Conservation (phyloP, 2,329 filamentous ascomycete genomes). For the Spiromastix sp. region DNA sequence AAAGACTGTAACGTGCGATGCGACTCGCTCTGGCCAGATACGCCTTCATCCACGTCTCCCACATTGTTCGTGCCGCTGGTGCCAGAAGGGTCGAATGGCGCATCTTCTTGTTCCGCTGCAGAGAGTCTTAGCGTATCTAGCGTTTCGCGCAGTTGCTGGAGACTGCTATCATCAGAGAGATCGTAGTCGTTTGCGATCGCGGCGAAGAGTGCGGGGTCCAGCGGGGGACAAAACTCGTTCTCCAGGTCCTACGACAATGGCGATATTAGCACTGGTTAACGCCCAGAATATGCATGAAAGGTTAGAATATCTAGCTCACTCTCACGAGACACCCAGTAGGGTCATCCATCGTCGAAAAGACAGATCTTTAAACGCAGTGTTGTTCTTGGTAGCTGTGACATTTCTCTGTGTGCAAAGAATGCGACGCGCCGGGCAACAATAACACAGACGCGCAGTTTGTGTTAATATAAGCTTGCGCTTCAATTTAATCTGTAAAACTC, state of each 20-base stretch:
- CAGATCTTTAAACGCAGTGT: no score
- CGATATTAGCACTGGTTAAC: neutral
- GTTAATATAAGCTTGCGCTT: no score
- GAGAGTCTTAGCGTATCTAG: constrained; percentile 56
- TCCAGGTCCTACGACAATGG: constrained; percentile 32
- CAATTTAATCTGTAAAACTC: no score
- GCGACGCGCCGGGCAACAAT: no score
- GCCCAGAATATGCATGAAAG: neutral
- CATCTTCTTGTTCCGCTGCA: constrained; percentile 58
- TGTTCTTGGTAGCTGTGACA: no score
- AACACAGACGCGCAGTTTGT: no score
- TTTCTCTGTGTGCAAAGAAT: no score
- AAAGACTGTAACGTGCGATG: constrained; percentile 30
- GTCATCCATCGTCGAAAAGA: constrained; percentile 16
- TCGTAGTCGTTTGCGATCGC: constrained; percentile 69
- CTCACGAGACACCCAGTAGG: constrained; percentile 19
- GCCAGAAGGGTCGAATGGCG: constrained; percentile 67
- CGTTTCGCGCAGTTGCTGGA: constrained; percentile 45
- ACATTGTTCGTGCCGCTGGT: constrained; percentile 38
- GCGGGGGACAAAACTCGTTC: constrained; percentile 60
- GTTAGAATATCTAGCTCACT: constrained; percentile 15
- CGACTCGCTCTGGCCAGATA: constrained; percentile 20
- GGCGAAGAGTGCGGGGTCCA: constrained; percentile 69
- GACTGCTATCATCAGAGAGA: constrained; percentile 40
- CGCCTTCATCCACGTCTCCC: constrained; percentile 16